Conservation (phyloP, 2,329 filamentous ascomycete species). For the Huntiella savannae region DNA sequence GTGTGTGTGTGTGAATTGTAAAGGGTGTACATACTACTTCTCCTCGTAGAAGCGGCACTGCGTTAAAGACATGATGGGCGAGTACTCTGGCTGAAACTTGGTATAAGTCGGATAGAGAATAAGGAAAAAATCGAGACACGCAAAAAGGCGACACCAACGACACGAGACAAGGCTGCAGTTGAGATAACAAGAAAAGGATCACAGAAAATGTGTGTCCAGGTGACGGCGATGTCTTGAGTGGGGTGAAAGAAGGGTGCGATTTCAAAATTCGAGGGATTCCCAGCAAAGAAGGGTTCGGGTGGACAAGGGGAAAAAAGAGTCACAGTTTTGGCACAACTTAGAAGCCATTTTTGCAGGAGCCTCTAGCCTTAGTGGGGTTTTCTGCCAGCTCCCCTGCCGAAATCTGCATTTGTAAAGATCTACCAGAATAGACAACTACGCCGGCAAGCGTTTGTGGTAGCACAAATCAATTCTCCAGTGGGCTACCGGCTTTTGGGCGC, state of each 20-base stretch:
- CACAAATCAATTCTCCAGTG: no score
- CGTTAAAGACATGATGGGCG: slow-evolving; percentile 69
- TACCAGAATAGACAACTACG: no score
- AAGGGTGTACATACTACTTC: slow-evolving; percentile 38
- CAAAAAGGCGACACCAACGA: not conserved
- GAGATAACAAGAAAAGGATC: not conserved
- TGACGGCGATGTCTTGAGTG: not conserved
- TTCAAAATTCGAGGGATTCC: slow-evolving; percentile 5
- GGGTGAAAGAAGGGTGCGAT: not conserved
- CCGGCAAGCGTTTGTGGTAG: no score
- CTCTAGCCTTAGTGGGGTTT: not conserved
- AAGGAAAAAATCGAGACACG: slow-evolving; percentile 2
- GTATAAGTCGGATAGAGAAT: not conserved
- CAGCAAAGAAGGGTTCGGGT: not conserved
- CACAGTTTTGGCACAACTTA: slow-evolving; percentile 9
- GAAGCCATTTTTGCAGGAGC: not conserved
- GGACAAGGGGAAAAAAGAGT: slow-evolving; percentile 9
- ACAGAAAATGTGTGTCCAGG: not conserved
- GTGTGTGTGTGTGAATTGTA: no score
- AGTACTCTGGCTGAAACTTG: slow-evolving; percentile 19
- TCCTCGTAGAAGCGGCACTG: slow-evolving; percentile 97
- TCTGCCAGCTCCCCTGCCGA: no score
- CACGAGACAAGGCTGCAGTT: slow-evolving; percentile 6
- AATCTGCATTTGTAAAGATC: no score
- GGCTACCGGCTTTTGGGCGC: no score